phyloP scores from a whole-genome alignment of 2,329 filamentous ascomycete species.

The Fusarium sp. region DNA sequence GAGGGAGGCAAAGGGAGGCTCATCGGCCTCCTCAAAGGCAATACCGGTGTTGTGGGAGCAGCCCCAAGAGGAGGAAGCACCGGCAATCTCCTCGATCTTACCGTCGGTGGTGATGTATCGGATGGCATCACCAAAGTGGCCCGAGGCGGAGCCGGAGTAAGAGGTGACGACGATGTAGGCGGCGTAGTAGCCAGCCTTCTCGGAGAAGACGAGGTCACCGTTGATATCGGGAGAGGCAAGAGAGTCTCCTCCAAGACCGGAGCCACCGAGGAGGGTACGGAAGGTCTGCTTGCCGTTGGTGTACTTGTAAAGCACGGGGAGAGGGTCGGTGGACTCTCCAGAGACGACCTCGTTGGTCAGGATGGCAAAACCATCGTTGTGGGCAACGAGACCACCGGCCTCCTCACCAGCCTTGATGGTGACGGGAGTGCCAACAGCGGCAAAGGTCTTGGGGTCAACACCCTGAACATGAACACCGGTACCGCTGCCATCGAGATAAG shows the following conservation, averaged over 20 bases:
- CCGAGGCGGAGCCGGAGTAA: constrained; percentile 64
- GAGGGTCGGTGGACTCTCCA: constrained; percentile 62
- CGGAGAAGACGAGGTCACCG: constrained; percentile 71
- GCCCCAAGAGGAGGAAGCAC: constrained; percentile 68
- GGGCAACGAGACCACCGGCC: constrained; percentile 70
- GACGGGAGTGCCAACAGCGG: constrained; percentile 62
- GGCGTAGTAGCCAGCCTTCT: constrained; percentile 66
- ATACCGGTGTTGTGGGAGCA: constrained; percentile 76
- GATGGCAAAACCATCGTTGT: constrained; percentile 73
- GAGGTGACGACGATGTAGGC: constrained; percentile 72
- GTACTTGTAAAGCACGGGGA: constrained; percentile 70
- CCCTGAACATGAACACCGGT: constrained; percentile 69
- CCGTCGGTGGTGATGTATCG: constrained; percentile 62
- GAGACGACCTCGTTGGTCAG: constrained; percentile 68
- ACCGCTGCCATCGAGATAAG: constrained; percentile 68
- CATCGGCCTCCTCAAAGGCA: constrained; percentile 70
- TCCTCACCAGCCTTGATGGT: constrained; percentile 67
- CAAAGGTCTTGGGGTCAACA: constrained; percentile 66
- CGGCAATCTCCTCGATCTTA: constrained; percentile 61
- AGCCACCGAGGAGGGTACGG: constrained; percentile 70
- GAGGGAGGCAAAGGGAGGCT: constrained; percentile 67
- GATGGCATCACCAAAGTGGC: constrained; percentile 68
- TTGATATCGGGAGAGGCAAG: constrained; percentile 70
- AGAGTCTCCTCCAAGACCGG: constrained; percentile 61
- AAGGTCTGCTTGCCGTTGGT: constrained; percentile 66